Base-by-base conservation (phyloP, 352 stramenopile genomes). In the Peronosclerospora sorghi region DNA sequence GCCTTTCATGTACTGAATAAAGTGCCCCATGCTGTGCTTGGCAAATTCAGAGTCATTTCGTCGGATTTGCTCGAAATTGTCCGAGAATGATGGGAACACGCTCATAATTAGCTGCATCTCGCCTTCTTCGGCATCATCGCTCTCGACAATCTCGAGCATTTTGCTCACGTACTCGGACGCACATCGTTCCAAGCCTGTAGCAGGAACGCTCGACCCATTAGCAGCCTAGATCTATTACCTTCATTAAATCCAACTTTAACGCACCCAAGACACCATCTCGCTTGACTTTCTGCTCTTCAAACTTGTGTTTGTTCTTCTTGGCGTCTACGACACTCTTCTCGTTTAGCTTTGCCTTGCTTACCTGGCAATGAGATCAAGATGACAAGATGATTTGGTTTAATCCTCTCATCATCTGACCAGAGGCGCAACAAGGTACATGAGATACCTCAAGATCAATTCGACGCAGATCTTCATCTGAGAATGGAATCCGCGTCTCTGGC, bases 31-130 rank as follows among this genome's bases (percentile, higher is more conserved):
- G 53, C 73, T 91, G 35, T 95, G 81, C 41, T 73, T 70, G 19
- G 83, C 81, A 47, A 87, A 91, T 41, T 86, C 80, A 23, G 56
- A 59, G 54, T 95, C 82, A 38, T 62, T 80, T 28, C 54, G 62
- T 30, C 71, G 69, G 36, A 95, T 86, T 48, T 95, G 81, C 18
- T 77, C 63, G 56, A 85, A 95, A 57, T 89, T 81, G 51, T 90
- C 65, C 23, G 77, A 75, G 58, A 94, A 91, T 34, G 75, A 87
- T n/a, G 83, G 83, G 44, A 95, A 95, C 15, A 92, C 37, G 36
- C 62, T 74, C 64, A 86, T 86, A 34, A 92, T 65, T 39, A 93
- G 67, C 47, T 81, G 60, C 48, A 93, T 73, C 48, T 87, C 70
- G 12, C 79, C 79, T 35, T 87, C 79, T 44, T 91, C 79, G 1